Evolutionary conservation across 2,329 filamentous ascomycete species (phyloP).

Genomic region (Lasiodiplodia gonubiensis): DNA sequence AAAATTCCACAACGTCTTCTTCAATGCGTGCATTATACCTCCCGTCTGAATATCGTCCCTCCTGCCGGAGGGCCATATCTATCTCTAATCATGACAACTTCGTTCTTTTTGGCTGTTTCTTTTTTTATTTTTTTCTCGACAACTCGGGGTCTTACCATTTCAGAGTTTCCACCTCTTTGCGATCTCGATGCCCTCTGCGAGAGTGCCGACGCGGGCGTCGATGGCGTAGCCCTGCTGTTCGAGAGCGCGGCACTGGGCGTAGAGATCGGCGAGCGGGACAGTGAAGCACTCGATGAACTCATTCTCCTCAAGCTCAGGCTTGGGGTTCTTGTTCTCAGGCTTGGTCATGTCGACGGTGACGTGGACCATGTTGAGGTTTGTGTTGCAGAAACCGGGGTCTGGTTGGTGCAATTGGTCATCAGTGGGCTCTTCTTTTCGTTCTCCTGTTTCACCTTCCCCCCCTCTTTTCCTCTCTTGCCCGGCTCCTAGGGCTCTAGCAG

Average conservation of each 20-base stretch:
- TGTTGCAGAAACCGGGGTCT: conserved; percentile 52
- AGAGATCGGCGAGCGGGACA: conserved; percentile 67
- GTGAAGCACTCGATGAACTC: conserved; percentile 84
- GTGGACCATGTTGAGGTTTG: conserved; percentile 67
- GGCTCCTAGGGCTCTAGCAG: background rate
- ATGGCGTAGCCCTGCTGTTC: conserved; percentile 77
- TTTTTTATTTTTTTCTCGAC: background rate
- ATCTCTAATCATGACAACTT: background rate
- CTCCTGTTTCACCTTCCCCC: background rate
- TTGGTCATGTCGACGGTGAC: conserved; percentile 72
- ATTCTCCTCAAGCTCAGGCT: conserved; percentile 75
- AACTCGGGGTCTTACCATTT: background rate
- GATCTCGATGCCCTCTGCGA: conserved; percentile 79
- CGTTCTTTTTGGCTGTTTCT: background rate
- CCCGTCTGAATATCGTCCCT: background rate
- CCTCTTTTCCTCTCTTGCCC: background rate
- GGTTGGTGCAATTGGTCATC: background rate
- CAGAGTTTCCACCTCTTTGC: conserved; percentile 59
- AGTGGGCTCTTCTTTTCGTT: background rate
- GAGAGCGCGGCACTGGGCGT: conserved; percentile 68
- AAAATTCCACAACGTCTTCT: background rate
- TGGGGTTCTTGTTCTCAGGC: conserved; percentile 68
- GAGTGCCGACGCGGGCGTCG: conserved; percentile 76
- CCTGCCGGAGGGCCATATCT: background rate
- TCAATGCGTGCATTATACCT: background rate